Evolutionary conservation across 2,329 filamentous ascomycete genomes (phyloP).

Genomic region (Cladophialophora bantiana): DNA sequence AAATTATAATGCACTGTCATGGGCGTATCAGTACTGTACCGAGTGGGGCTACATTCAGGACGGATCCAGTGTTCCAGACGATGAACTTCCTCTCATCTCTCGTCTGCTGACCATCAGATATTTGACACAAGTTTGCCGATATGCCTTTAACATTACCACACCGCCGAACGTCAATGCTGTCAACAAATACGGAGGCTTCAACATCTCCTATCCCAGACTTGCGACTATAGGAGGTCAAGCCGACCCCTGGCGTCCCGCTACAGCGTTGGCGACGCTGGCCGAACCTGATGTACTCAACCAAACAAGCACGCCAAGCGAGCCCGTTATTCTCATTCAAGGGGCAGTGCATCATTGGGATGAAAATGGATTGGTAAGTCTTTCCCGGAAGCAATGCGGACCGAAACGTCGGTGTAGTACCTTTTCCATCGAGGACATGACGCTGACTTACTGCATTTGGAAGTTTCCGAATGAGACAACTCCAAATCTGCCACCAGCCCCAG

Average conservation of each 20-base stretch:
- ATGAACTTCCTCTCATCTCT: constrained; percentile 73
- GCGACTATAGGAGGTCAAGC: constrained; percentile 78
- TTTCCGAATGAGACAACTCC: constrained; percentile 67
- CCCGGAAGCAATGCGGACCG: constrained; percentile 53
- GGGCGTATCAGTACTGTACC: constrained; percentile 66
- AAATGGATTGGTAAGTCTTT: constrained; percentile 3
- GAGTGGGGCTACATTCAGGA: constrained; percentile 81
- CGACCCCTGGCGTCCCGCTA: constrained; percentile 81
- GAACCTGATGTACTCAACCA: constrained; percentile 58
- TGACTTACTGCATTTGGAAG: constrained; percentile 29
- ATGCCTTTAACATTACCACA: constrained; percentile 72
- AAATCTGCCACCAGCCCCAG: constrained; percentile 64
- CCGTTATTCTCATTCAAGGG: constrained; percentile 74
- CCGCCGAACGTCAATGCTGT: constrained; percentile 69
- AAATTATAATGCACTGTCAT: constrained; percentile 54
- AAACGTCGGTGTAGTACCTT: constrained; percentile 23
- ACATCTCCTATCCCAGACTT: constrained; percentile 75
- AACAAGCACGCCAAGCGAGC: constrained; percentile 67
- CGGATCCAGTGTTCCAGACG: constrained; percentile 70
- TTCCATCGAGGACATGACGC: constrained; percentile 9
- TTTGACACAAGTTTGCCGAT: constrained; percentile 66
- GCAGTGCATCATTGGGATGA: constrained; percentile 78
- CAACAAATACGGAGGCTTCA: constrained; percentile 78
- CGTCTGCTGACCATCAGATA: constrained; percentile 72
- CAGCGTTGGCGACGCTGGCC: constrained; percentile 68